Conservation (phyloP, 495 filamentous ascomycete genomes). For the Gamarada debralockiae region DNA sequence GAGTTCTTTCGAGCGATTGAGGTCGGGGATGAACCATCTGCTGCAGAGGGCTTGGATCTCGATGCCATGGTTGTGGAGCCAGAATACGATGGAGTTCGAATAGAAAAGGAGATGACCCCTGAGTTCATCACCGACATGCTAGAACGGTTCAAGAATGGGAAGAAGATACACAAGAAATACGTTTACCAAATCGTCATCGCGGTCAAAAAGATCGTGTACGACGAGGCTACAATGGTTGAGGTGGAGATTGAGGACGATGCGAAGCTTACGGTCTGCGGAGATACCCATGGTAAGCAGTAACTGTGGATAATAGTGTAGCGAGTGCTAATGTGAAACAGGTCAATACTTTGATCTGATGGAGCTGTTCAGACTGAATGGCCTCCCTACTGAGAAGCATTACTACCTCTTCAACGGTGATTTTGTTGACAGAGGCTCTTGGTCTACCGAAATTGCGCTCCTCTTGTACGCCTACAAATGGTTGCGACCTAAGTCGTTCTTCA, state of each 20-base stretch:
- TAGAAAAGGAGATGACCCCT: conserved; percentile 85
- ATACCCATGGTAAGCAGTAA: conserved; percentile 75
- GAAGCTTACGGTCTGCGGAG: conserved; percentile 90
- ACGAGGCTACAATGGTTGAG: conserved; percentile 97
- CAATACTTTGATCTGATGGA: conserved; percentile 98
- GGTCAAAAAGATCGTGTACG: conserved; percentile 82
- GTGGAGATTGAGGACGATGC: conserved; percentile 72
- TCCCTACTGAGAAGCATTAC: conserved; percentile 74
- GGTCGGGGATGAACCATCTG: conserved; percentile 83
- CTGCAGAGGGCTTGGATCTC: conserved; percentile 84
- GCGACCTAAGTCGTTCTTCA: conserved; percentile 79
- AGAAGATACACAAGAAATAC: conserved; percentile 94
- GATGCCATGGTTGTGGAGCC: conserved; percentile 78
- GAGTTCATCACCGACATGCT: conserved; percentile 98
- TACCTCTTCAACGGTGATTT: conserved; percentile 99
- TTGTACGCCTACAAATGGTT: conserved; percentile 98
- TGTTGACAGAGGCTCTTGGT: conserved; percentile 96
- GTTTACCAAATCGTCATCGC: conserved; percentile 92
- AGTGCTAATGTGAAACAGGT: conserved; percentile 42
- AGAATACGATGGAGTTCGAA: conserved; percentile 76
- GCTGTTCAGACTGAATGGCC: conserved; percentile 89
- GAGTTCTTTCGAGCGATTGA: conserved; percentile 96
- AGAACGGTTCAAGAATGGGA: conserved; percentile 89
- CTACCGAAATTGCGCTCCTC: conserved; percentile 88
- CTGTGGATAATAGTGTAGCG: neutral